Base-by-base conservation (phyloP, 163 green algal species). In the Chloroidium sp. region DNA sequence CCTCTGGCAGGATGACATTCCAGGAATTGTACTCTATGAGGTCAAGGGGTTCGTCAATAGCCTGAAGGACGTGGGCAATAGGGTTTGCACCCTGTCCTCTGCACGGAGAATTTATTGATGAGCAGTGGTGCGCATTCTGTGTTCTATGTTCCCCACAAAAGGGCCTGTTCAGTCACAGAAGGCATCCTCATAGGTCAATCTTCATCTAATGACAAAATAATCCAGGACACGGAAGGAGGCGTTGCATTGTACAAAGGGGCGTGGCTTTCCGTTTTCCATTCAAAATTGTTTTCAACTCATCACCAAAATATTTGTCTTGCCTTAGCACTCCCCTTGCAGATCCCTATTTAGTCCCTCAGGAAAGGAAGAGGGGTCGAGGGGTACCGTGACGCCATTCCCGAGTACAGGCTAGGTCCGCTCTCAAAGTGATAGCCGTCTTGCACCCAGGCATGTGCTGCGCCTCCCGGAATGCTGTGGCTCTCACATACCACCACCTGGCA, bases 1-100 rank as follows among this genome's bases (percentile, higher is more conserved):
- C 95, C 82, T 98, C 95, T 13, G 95, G 95, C 67, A 98, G 83
- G 58, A 97, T 78, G 57, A 96, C 93, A 80, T 96, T 97, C 95
- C 95, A 98, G 57, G 82, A 90, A 86, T 98, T 90, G 84, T 98
- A 98, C 62, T 92, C 77, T 0, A 94, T 87, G 62, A 93, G 90
- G 64, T 94, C 87, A 80, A 98, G 86, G 12, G 85, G 77, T 86
- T 97, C 95, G 0, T 86, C 94, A 62, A 98, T 91, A 2, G 94
- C 94, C 61, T 95, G 88, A 0, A 96, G 82, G 3, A 97, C 88
- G 62, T 94, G 91, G 1, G 88, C 84, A 61, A 97, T 78, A 0
- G 92, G 93, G 86, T 95, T 97, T 61, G 89, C 91, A 75, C 80
- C 87, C 67, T 69, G 60, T 1, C 87, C 87, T 10, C 77, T 84